Conservation (phyloP, 2,329 filamentous ascomycete genomes). For the Botrytis sinoallii region DNA sequence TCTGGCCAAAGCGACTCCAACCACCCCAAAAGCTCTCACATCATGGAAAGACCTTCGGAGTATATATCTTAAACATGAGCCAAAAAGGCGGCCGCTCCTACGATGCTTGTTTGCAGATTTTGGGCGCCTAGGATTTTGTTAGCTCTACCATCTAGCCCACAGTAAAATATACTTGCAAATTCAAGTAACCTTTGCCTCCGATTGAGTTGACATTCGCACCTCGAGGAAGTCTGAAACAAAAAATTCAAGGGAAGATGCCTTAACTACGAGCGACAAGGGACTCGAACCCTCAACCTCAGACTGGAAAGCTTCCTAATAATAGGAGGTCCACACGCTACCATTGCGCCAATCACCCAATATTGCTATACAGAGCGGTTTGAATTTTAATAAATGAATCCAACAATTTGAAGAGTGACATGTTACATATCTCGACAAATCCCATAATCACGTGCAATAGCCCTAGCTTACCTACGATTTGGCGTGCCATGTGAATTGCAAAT, state of each 20-base stretch:
- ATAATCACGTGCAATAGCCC: background rate
- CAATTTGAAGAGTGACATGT: background rate
- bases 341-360: constrained; percentile 13
- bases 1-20: background rate
- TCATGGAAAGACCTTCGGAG: background rate
- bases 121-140: background rate
- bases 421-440: background rate
- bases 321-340: constrained; percentile 20
- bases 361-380: background rate
- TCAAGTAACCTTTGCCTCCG: background rate
- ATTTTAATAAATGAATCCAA: background rate
- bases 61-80: background rate
- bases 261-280: constrained; percentile 5
- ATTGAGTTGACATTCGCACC: background rate
- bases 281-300: constrained; percentile 15
- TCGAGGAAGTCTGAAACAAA: background rate
- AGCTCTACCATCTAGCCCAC: background rate
- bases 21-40: background rate
- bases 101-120: background rate
- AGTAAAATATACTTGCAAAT: background rate
- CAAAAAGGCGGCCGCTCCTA: no score
- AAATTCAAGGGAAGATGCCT: background rate
- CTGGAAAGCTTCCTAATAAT: constrained; percentile 7
- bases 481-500: background rate
- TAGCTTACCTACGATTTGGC: background rate